A percentile compares a stretch with the other conserved stretches of the same genome.
phyloP scores from a whole-genome alignment of 768 basidiomycete species.

The Lentinula edodes region DNA sequence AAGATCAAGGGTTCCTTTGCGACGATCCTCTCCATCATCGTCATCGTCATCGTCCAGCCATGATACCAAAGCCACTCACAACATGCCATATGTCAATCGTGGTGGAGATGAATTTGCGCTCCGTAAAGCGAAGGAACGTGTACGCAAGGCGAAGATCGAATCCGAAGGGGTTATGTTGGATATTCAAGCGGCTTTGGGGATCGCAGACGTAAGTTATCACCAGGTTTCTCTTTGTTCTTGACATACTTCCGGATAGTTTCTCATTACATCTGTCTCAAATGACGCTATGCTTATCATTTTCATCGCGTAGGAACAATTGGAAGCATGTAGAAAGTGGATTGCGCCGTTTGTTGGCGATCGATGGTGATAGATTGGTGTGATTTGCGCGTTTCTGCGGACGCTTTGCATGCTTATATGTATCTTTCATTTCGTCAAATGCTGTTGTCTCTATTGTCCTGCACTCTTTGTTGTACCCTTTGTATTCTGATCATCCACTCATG shows the following conservation, averaged over 20 bases:
- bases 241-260: neutral
- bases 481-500: neutral
- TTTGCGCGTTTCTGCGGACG: neutral
- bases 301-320: neutral
- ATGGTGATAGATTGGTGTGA: neutral
- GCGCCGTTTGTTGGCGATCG: neutral
- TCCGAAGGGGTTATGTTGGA: conserved; percentile 2
- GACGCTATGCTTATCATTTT: neutral
- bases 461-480: neutral
- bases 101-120: neutral
- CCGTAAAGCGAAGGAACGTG: neutral
- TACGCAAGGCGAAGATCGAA: conserved; percentile 4
- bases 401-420: neutral
- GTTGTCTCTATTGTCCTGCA: neutral
- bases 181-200: neutral
- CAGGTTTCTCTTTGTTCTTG: neutral
- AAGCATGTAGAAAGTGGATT: conserved; percentile 5
- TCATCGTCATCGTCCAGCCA: neutral
- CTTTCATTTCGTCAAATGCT: neutral
- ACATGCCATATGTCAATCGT: neutral
- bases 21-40: neutral
- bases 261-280: neutral
- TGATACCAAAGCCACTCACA: neutral
- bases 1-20: neutral
- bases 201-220: neutral